Evolutionary conservation across 2,329 filamentous ascomycete species (phyloP), one percentile per base, ranked within the genome.

Genomic region (Ascochyta clinopodiicola): DNA sequence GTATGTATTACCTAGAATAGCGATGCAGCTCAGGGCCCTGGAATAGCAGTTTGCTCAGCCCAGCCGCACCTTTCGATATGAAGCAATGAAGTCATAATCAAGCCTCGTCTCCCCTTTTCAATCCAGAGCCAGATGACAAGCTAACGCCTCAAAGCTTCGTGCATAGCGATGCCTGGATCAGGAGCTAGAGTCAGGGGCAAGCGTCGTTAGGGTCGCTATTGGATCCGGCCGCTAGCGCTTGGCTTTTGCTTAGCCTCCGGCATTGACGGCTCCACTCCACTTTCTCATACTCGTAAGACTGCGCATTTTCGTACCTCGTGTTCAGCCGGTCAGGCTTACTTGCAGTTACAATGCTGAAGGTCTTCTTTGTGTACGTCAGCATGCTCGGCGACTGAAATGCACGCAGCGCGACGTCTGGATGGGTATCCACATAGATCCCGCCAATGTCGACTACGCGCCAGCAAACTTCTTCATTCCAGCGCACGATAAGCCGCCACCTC

Each of bases 91-190:
- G 54, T 48, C 48, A 57, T 52, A 32, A 51, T 36, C 43, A 43
- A 56, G 44, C 35, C 36, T n/a, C 35, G 10, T 29, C 25, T 29
- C 17, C 12, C 17, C 17, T 6, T 19, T 34, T 27, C 19, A 45
- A n/a, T 32, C 2, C 27, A 39, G 29, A 37, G 46, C 36, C 27
- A 36, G 15, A 44, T 32, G 34, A 56, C 46, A 66, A 63, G 61
- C 59, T 61, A 57, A 63, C 59, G 61, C 62, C 64, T 42, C 52
- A 63, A 63, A 65, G 62, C 60, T 61, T 66, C 61, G 53, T 35
- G 43, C 13, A 36, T 39, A 35, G 31, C 24, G 12, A 21, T 42
- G 40, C 15, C 51, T 39, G 35, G 25, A 31, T 35, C 24, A 24
- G 31, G 43, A 35, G 43, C 36, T 13, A 51, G 32, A 48, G 36